Percentiles rank a stretch among this genome's conserved stretches.
phyloP scores from a whole-genome alignment of 805 yeast species.

The Wickerhamomyces ciferrii region DNA sequence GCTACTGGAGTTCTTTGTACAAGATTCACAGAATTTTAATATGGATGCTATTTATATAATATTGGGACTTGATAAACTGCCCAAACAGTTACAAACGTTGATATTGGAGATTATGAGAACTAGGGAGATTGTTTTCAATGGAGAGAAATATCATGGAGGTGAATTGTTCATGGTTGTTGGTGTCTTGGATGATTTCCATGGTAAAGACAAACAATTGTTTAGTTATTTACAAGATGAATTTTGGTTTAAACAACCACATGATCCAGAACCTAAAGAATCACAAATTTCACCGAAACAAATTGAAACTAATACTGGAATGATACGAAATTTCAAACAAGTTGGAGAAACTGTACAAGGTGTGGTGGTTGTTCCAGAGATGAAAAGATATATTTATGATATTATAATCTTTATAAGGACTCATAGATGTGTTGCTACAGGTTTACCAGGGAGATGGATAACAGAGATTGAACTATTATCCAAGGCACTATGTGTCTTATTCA shows the following conservation, averaged over 20 bases:
- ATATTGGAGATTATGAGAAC: constrained; percentile 4
- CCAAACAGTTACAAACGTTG: neutral
- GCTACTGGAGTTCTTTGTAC: constrained; percentile 2
- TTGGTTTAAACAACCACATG: constrained; percentile 28
- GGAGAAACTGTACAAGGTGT: constrained; percentile 17
- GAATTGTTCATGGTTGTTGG: constrained; percentile 15
- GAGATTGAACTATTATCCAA: constrained; percentile 37
- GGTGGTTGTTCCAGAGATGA: constrained; percentile 41
- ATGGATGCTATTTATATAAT: constrained; percentile 5
- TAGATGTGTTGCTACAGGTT: constrained; percentile 46
- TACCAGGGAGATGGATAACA: constrained; percentile 39
- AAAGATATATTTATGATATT: constrained; percentile 52
- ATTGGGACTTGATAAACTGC: constrained; percentile 8
- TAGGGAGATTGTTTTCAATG: neutral
- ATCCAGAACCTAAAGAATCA: constrained; percentile 2
- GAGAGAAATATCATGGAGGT: neutral
- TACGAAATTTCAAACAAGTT: constrained; percentile 1
- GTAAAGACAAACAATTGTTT: constrained; percentile 13
- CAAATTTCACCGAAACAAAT: neutral
- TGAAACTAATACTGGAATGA: neutral
- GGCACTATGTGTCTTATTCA: constrained; percentile 37
- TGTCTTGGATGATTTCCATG: constrained; percentile 15
- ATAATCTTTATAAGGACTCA: constrained; percentile 48
- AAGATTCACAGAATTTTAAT: constrained; percentile 7
- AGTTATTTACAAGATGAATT: constrained; percentile 19